Evolutionary conservation across 148 eudicot genomes (phyloP), one percentile per base, ranked within the genome.

Genomic region (Rhododendron ovatum): DNA sequence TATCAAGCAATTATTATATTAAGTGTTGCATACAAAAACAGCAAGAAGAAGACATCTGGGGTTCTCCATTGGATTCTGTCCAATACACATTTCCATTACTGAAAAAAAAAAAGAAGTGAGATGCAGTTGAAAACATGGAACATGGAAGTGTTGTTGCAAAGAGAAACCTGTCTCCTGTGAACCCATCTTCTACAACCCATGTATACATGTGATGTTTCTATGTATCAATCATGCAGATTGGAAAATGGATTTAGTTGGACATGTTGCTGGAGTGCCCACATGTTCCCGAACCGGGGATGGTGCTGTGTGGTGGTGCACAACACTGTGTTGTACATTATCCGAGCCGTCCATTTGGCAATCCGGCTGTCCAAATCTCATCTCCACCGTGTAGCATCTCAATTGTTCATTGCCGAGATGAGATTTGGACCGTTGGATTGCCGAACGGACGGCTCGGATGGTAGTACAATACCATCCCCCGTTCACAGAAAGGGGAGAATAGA

Each of bases 261-360:
- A 69, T 69, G 75, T 80, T 78, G 79, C 87, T 85, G 22, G 74
- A 85, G 88, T 79, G 89, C 91, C 91, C 91, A 87, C 91, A 87
- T 89, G 91, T 87, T 89, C 85, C 86, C 51, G 39, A 63, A 41
- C 43, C 8, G 45, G 45, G 45, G 45, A 41, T 41, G 45, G 7
- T 41, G 45, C 45, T 41, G 45, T 7, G 45, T 7, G 45, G 45
- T 41, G 45, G 7, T 41, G 43, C 43, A 41, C 7, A 41, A 7
- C 7, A 6, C 45, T 1, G 45, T 41, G 45, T 1, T 7, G 45
- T 41, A 41, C 7, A 41, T 7, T 7, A 41, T 41, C 8, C 8
- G 45, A 41, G 45, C 7, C 1, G 45, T 5, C 7, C 0, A 0
- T 41, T 41, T 1, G 45, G 45, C 45, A 6, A 41, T 41, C 1